Conservation (phyloP, 495 filamentous ascomycete genomes). For the Baudoinia panamericana region DNA sequence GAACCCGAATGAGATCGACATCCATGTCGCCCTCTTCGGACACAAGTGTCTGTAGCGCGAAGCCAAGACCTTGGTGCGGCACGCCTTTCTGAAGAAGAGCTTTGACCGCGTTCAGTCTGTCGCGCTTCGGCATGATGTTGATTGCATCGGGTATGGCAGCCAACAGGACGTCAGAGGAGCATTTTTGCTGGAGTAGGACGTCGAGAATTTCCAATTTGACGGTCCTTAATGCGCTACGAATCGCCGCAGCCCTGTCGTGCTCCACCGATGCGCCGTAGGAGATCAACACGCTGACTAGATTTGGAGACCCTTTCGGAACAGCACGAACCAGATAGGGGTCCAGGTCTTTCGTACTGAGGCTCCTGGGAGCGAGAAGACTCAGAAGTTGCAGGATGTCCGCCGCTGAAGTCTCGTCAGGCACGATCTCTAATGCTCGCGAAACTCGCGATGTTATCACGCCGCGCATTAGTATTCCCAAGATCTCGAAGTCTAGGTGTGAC, state of each 20-base stretch:
- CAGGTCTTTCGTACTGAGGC: not conserved
- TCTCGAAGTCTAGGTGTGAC: not conserved
- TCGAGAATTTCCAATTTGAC: not conserved
- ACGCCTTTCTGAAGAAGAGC: not conserved
- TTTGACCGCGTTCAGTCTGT: not conserved
- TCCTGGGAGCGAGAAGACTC: not conserved
- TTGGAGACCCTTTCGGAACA: not conserved
- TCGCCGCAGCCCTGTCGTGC: not conserved
- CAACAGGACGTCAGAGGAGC: not conserved
- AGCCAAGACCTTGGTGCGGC: not conserved
- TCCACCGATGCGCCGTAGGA: not conserved
- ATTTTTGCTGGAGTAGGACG: not conserved
- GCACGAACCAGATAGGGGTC: not conserved
- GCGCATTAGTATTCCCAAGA: not conserved
- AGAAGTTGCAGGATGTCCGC: not conserved
- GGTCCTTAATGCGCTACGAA: not conserved
- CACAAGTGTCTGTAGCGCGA: not conserved
- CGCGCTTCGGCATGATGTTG: not conserved
- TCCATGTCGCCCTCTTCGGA: not conserved
- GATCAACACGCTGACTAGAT: not conserved
- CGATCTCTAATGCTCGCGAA: not conserved
- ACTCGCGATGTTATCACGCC: not conserved
- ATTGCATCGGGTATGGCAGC: not conserved
- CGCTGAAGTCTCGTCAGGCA: not conserved
- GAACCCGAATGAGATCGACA: not conserved